phyloP scores from a whole-genome alignment of 2,329 filamentous ascomycete genomes.

The Colletotrichum graminicola region DNA sequence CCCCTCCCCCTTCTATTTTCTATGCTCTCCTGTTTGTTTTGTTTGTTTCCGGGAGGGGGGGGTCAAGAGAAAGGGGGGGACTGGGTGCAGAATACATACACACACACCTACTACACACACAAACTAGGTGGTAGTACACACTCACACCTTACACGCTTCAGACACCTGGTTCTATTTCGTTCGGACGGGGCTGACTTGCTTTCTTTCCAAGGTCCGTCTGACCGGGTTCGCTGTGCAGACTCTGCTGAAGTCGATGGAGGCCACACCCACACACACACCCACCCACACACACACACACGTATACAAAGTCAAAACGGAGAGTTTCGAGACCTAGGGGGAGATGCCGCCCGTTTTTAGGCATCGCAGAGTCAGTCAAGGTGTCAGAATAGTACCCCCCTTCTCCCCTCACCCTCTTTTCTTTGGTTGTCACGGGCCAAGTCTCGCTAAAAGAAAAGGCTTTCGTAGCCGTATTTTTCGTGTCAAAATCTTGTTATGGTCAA shows the following conservation, averaged over 20 bases:
- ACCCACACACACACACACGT: background rate
- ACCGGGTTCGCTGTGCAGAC: conserved; percentile 2
- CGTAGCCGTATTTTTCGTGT: background rate
- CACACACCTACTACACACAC: background rate
- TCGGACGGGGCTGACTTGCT: conserved; percentile 15
- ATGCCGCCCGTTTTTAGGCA: background rate
- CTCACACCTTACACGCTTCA: background rate
- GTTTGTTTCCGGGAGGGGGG: background rate
- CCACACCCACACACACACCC: background rate
- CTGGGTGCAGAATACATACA: background rate
- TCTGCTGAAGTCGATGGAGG: background rate
- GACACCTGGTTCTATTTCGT: background rate
- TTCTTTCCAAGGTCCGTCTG: conserved; percentile 1
- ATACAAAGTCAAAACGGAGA: conserved; percentile 11
- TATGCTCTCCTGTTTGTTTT: background rate
- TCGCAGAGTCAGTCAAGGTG: conserved; percentile 6
- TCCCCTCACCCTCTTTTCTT: too few species aligned
- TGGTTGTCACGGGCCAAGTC: background rate
- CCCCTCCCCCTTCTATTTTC: background rate
- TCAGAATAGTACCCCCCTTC: background rate
- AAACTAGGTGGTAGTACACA: background rate
- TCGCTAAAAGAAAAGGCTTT: background rate
- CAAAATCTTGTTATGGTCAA: background rate
- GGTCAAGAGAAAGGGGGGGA: background rate
- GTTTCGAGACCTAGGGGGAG: background rate